Evolutionary conservation across 768 basidiomycete species (phyloP), one percentile per base, ranked within the genome.

Genomic region (Gautieria morchelliformis): DNA sequence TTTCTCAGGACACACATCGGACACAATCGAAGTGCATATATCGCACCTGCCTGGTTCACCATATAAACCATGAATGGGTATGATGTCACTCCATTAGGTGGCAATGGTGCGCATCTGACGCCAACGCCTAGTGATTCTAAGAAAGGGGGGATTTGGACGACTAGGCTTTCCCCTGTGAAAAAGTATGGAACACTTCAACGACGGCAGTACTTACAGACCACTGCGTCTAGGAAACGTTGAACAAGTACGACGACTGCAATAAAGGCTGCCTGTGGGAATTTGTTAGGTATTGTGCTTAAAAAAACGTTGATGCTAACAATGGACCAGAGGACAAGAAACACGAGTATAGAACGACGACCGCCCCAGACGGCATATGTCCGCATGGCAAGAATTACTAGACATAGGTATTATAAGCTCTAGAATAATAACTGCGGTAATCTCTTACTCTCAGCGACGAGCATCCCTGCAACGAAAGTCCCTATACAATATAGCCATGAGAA

Each of bases 301-400:
- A 27, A 27, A 27, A 27, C 27, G 27, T 27, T 27, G 27, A 27
- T 27, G 5, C 27, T 27, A 27, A 27, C 27, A 27, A 27, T 27
- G 27, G 27, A 27, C 27, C 27, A 27, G 27, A 44, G 9, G n/a
- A 55, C 40, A 20, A 55, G 45, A 55, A 45, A 55, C n/a, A 42
- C 19, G 10, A 55, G 41, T 8, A 55, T 44, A 12, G 22, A 22
- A n/a, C 40, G 53, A 1, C 40, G 15, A 22, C 42, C 53, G 35
- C 53, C 42, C 53, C 53, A 55, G 15, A 55, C 44, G 20, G 53
- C 53, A 42, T 46, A 55, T n/a, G 53, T 44, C 24, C 53, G 19
- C 53, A 55, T 55, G 15, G 37, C 40, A 19, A 55, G 41, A 14
- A 55, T 46, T 12, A 32, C 53, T 55, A 35, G 35, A 10, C 35